Evolutionary conservation across 257 asterid genomes (phyloP), one percentile per base, ranked within the genome.

Genomic region (Jasminum sambac): DNA sequence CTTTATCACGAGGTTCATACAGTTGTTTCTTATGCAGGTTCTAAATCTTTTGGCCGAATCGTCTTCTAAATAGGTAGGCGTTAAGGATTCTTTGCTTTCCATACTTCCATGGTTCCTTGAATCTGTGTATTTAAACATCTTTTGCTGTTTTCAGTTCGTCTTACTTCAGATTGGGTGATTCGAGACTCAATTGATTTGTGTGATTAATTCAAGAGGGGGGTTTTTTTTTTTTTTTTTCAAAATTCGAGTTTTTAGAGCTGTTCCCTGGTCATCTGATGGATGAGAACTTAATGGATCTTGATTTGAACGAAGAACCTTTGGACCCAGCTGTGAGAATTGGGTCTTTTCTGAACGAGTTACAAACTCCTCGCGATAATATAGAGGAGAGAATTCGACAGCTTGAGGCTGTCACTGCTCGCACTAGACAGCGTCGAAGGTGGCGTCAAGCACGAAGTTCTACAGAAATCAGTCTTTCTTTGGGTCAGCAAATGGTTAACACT

Each of bases 341-440:
- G 62, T 86, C 90, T 60, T 48, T 84, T 66, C 52, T 84, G 80
- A 79, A 77, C 78, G 95, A 84, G 63, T 71, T 85, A 80, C 92
- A 80, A 69, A 75, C 82, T 69, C 82, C 86, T 50, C 87, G 88
- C 67, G 85, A 70, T 63, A 83, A 86, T 83, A 87, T 91, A 66
- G 88, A 86, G 75, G 90, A 87, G 77, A 82, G 99, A 55, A 83
- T 94, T 68, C 84, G 95, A 11, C 96, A 91, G 81, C 95, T 94
- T 8, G 95, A 88, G 81, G 91, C 88, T 52, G 99, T 89, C 58
- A 81, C 87, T 11, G 85, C 87, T 74, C 85, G 97, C 44, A 84
- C 91, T 5, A 82, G 91, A 84, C 87, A 78, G 78, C 89, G 95
- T 62, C 88, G 82, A 76, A 77, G 92, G 69, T 79, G 88, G 91